Evolutionary conservation across 371 early-diverging fungal species (phyloP).

Genomic region (Sporodiniella umbellata): DNA sequence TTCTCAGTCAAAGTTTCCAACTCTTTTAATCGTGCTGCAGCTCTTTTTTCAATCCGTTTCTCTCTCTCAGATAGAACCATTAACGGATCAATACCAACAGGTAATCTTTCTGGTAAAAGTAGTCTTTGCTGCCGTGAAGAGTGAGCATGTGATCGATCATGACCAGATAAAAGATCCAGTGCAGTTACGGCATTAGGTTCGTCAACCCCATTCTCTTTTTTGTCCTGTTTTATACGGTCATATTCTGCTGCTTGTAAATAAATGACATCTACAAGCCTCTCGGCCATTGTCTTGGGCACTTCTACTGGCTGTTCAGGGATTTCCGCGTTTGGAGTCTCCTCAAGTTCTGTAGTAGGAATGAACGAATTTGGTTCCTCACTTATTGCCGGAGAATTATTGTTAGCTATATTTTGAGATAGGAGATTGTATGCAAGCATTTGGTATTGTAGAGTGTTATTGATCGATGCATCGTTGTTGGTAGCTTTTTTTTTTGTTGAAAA

Average conservation of each 20-base stretch:
- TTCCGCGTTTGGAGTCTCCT: not conserved
- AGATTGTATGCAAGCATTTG: slow-evolving; percentile 30
- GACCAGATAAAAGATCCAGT: slow-evolving; percentile 25
- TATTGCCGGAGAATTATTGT: not conserved
- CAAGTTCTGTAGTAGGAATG: too few relatives aligned
- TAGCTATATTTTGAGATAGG: slow-evolving; percentile 14
- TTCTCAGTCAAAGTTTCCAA: slow-evolving; percentile 12
- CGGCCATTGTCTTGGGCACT: slow-evolving; percentile 31
- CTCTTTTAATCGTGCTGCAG: slow-evolving; percentile 5
- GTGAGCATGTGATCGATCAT: slow-evolving; percentile 52
- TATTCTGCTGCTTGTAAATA: slow-evolving; percentile 35
- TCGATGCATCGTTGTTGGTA: not conserved
- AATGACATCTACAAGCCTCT: slow-evolving; percentile 38
- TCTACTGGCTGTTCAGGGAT: not conserved
- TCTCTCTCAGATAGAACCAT: slow-evolving; percentile 38
- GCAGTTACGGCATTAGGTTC: slow-evolving; percentile 2
- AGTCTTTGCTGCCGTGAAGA: slow-evolving; percentile 67
- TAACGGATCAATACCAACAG: slow-evolving; percentile 75
- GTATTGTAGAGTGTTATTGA: slow-evolving; percentile 19
- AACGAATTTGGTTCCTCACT: not conserved
- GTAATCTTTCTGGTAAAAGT: slow-evolving; percentile 73
- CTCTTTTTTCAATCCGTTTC: slow-evolving; percentile 19
- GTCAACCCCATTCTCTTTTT: not conserved
- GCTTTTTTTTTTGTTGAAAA: too few relatives aligned
- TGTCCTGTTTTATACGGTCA: slow-evolving; percentile 7